phyloP scores from a whole-genome alignment of 495 filamentous ascomycete species.

The Corynascus novoguineensis region DNA sequence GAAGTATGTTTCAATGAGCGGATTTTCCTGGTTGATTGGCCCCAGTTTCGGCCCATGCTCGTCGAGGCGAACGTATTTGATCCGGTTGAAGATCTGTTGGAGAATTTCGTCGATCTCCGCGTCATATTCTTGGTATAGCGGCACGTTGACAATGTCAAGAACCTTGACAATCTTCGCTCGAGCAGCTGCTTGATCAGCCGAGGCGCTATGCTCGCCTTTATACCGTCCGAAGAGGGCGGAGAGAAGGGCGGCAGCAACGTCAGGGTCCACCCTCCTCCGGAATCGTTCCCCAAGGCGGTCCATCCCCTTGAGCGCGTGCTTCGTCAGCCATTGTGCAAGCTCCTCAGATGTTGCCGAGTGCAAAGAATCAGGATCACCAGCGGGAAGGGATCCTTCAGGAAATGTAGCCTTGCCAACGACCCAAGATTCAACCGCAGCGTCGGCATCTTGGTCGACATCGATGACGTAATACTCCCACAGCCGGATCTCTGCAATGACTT shows the following conservation, averaged over 20 bases:
- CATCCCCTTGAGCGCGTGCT: slow-evolving; percentile 59
- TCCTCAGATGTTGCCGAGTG: slow-evolving; percentile 36
- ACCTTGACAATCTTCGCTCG: slow-evolving; percentile 52
- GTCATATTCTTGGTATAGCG: slow-evolving; percentile 88
- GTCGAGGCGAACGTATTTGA: slow-evolving; percentile 87
- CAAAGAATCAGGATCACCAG: slow-evolving; percentile 43
- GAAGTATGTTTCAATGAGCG: slow-evolving; percentile 94
- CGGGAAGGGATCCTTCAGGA: slow-evolving; percentile 40
- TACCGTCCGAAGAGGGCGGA: slow-evolving; percentile 64
- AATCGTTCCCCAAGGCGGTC: slow-evolving; percentile 75
- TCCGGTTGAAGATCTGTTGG: slow-evolving; percentile 86
- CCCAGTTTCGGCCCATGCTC: slow-evolving; percentile 87
- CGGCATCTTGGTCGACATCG: slow-evolving; percentile 67
- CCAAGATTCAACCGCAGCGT: slow-evolving; percentile 67
- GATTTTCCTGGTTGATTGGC: slow-evolving; percentile 64
- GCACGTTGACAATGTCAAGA: slow-evolving; percentile 79
- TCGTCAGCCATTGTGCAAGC: slow-evolving; percentile 46
- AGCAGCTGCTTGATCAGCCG: slow-evolving; percentile 41
- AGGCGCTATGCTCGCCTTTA: slow-evolving; percentile 42
- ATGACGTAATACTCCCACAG: slow-evolving; percentile 94
- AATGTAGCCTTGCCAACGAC: slow-evolving; percentile 46
- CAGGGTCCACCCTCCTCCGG: slow-evolving; percentile 60
- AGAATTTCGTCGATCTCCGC: slow-evolving; percentile 73
- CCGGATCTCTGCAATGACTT: slow-evolving; percentile 66
- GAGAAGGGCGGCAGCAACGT: slow-evolving; percentile 62